phyloP scores from a whole-genome alignment of 2,329 filamentous ascomycete genomes.

The Talaromyces amestolkiae region DNA sequence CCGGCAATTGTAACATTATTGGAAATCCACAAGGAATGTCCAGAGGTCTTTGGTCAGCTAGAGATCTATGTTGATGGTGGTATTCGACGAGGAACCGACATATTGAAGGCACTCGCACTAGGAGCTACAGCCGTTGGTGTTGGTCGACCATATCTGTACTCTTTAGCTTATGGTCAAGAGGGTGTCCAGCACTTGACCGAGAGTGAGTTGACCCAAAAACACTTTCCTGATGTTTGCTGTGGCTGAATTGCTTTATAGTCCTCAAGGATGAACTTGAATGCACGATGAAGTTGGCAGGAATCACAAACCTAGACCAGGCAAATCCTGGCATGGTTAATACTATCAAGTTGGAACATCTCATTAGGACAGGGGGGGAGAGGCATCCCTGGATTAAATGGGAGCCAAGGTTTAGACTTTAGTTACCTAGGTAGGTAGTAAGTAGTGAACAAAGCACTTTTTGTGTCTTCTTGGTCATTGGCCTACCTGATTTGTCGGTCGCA shows the following conservation, averaged over 20 bases:
- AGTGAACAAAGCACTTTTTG: background rate
- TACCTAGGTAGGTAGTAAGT: background rate
- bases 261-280: slow-evolving; percentile 32
- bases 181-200: slow-evolving; percentile 16
- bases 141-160: slow-evolving; percentile 16
- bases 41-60: slow-evolving; percentile 25
- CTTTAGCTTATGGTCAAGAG: slow-evolving; percentile 17
- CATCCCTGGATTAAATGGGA: slow-evolving; percentile 18
- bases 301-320: slow-evolving; percentile 27
- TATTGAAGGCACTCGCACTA: slow-evolving; percentile 12
- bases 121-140: slow-evolving; percentile 12
- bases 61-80: slow-evolving; percentile 16
- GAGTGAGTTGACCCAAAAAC: background rate
- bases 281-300: slow-evolving; percentile 35
- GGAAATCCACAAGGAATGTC: slow-evolving; percentile 42
- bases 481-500: background rate
- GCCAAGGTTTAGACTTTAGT: slow-evolving; percentile 1
- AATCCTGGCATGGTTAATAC: slow-evolving; percentile 33
- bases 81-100: slow-evolving; percentile 15
- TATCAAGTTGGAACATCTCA: slow-evolving; percentile 27
- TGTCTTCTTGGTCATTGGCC: background rate
- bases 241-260: slow-evolving; percentile 21
- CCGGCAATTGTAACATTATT: slow-evolving; percentile 43
- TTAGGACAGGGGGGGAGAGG: slow-evolving; percentile 13
- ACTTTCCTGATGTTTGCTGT: background rate